phyloP scores from a whole-genome alignment of 768 basidiomycete genomes.

The Cystofilobasidium bisporidii region DNA sequence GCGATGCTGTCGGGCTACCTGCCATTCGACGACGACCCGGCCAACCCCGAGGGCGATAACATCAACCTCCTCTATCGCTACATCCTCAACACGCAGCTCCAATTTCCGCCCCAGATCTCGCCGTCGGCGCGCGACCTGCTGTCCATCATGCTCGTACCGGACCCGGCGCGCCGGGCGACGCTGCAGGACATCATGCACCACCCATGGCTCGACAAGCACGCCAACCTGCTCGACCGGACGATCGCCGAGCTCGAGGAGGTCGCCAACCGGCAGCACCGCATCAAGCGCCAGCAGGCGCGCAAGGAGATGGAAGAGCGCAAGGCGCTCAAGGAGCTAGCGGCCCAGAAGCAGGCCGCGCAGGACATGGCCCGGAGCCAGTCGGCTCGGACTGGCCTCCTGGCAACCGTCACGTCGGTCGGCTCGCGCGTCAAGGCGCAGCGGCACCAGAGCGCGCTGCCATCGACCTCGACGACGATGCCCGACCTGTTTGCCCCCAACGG shows the following conservation, averaged over 20 bases:
- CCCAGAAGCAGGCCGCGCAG: background rate
- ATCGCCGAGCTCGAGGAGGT: constrained; percentile 69
- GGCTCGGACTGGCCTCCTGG: constrained; percentile 24
- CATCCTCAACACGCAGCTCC: constrained; percentile 91
- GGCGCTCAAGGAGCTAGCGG: constrained; percentile 29
- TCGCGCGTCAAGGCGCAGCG: constrained; percentile 1
- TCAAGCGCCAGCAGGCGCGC: constrained; percentile 54
- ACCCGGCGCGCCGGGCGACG: constrained; percentile 68
- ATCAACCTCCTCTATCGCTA: constrained; percentile 98
- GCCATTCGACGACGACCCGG: constrained; percentile 98
- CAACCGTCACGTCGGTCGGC: background rate
- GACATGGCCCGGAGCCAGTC: constrained; percentile 33
- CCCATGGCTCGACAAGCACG: constrained; percentile 67
- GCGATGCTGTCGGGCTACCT: constrained; percentile 95
- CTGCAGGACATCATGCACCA: constrained; percentile 74
- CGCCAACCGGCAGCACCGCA: constrained; percentile 74
- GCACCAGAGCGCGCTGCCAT: constrained; percentile 15
- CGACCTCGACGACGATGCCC: constrained; percentile 18
- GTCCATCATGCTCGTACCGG: constrained; percentile 86
- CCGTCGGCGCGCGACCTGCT: constrained; percentile 71
- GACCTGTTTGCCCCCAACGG: constrained; percentile 3
- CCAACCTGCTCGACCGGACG: constrained; percentile 53
- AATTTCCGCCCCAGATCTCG: constrained; percentile 94
- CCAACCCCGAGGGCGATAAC: constrained; percentile 97
- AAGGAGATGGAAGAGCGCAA: constrained; percentile 36